These are phyloP conservation scores for Gastrolobium villosum DNA, from an alignment of 306 rosid species.

Conservation along the genomic window DNA sequence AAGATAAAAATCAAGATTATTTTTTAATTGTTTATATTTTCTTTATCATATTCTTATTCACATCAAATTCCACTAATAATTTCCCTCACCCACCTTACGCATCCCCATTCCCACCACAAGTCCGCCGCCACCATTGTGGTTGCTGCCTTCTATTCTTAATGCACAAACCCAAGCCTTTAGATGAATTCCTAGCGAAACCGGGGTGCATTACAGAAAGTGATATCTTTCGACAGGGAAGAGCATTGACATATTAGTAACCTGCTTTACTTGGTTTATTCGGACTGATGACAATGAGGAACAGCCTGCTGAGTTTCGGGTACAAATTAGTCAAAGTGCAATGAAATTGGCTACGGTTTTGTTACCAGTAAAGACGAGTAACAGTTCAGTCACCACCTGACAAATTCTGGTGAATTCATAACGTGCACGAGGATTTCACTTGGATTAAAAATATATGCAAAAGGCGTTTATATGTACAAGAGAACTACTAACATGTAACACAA, in stretches of 20 bases:
- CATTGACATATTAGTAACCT: background rate
- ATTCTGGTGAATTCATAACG: conserved; percentile 41
- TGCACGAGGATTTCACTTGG: conserved; percentile 47
- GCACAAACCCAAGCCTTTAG: too few relatives aligned
- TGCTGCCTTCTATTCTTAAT: too few relatives aligned
- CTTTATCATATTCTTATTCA: too few relatives aligned
- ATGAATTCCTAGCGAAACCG: too few relatives aligned
- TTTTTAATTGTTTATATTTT: too few relatives aligned
- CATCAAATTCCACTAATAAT: too few relatives aligned
- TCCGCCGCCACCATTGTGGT: too few relatives aligned
- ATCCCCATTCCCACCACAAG: too few relatives aligned
- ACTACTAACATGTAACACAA: conserved; percentile 48
- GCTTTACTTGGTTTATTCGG: background rate
- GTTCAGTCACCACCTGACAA: conserved; percentile 35
- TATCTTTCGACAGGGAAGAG: too few relatives aligned
- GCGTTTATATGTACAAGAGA: conserved; percentile 49
- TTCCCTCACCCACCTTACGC: too few relatives aligned
- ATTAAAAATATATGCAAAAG: conserved; percentile 42
- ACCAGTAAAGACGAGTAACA: conserved; percentile 9
- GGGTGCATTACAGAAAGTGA: too few relatives aligned
- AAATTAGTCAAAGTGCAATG: conserved; percentile 24
- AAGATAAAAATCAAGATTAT: too few relatives aligned
- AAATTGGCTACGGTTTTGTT: background rate
- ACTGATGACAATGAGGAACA: background rate
- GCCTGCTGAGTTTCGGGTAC: background rate